Evolutionary conservation across 2,329 filamentous ascomycete genomes (phyloP), one percentile per base, ranked within the genome.

Genomic region (Trichophyton benhamiae): DNA sequence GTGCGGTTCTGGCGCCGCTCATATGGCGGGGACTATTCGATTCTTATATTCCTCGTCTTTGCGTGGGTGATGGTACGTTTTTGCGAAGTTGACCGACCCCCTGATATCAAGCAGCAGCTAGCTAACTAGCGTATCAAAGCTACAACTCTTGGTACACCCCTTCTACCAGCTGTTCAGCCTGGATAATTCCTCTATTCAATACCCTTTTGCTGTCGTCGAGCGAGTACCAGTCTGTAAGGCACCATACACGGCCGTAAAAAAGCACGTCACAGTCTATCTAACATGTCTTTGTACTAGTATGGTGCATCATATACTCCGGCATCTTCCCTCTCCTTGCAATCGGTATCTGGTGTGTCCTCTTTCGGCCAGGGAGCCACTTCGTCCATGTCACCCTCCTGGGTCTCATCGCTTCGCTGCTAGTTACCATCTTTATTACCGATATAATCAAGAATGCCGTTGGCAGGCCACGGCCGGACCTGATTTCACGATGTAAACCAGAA

Each of bases 121-220:
- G 38, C 53, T 60, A n/a, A 53, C 22, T 9, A 15, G 27, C 13
- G 15, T 53, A 55, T 61, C 33, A 49, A 30, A 89, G 82, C 79
- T 89, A 49, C 80, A 84, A 73, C 77, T 88, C 68, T 79, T 87
- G 66, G 81, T 89, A 67, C 85, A 87, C 63, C 94, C 94, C 0
- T 97, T 97, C 72, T 91, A 97, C 73, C 90, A 89, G 75, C 88
- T 96, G 84, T 97, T 99, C 77, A 88, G 84, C 65, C 82, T 97
- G 64, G 88, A 91, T 71, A 90, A 97, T 72, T 81, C 88, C 25
- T 79, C 84, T 58, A 90, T 97, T 63, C 86, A 89, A 65, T 96
- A 87, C 70, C 94, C 94, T 0, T 88, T 95, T 75, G 90, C 94
- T 22, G 80, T 87, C 61, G 76, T 87, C 58, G 91, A 99, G 74